These are phyloP conservation scores for Fusarium caatingaense DNA, from an alignment of 2,329 filamentous ascomycete genomes.

Conservation along the genomic window DNA sequence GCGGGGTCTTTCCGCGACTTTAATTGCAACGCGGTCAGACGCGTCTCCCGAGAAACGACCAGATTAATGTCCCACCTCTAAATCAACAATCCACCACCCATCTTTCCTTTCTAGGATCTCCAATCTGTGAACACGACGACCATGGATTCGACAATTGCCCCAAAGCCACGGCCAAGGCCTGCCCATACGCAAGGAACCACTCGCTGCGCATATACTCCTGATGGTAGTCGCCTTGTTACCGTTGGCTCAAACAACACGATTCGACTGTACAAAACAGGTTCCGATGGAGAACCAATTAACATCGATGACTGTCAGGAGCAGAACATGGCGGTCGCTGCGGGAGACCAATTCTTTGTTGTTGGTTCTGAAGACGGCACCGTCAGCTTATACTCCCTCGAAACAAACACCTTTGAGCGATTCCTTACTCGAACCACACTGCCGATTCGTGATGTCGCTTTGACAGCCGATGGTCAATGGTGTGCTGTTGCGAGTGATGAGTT, in stretches of 20 bases:
- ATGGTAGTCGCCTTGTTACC: conserved; percentile 87
- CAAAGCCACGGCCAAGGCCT: conserved; percentile 71
- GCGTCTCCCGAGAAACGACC: conserved; percentile 51
- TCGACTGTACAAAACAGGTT: conserved; percentile 90
- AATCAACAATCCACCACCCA: conserved; percentile 17
- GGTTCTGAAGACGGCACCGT: conserved; percentile 97
- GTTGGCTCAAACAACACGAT: conserved; percentile 94
- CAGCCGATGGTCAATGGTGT: conserved; percentile 84
- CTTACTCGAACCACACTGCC: conserved; percentile 87
- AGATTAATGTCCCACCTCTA: conserved; percentile 7
- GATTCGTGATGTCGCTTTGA: conserved; percentile 85
- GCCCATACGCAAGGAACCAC: conserved; percentile 87
- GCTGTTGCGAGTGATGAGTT: conserved; percentile 98
- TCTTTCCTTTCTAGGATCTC: conserved; percentile 19
- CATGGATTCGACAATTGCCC: conserved; percentile 51
- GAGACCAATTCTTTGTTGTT: conserved; percentile 84
- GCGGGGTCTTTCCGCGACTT: conserved; percentile 48
- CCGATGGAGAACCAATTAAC: conserved; percentile 90
- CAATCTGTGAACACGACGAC: conserved; percentile 9
- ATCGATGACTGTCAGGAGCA: conserved; percentile 92
- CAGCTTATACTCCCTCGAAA: conserved; percentile 86
- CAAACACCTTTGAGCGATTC: conserved; percentile 80
- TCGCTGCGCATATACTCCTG: conserved; percentile 87
- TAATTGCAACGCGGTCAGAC: conserved; percentile 57
- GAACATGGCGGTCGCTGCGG: conserved; percentile 81